Evolutionary conservation across 2,329 filamentous ascomycete genomes (phyloP), one percentile per base, ranked within the genome.

Genomic region (Ramularia endophylla): DNA sequence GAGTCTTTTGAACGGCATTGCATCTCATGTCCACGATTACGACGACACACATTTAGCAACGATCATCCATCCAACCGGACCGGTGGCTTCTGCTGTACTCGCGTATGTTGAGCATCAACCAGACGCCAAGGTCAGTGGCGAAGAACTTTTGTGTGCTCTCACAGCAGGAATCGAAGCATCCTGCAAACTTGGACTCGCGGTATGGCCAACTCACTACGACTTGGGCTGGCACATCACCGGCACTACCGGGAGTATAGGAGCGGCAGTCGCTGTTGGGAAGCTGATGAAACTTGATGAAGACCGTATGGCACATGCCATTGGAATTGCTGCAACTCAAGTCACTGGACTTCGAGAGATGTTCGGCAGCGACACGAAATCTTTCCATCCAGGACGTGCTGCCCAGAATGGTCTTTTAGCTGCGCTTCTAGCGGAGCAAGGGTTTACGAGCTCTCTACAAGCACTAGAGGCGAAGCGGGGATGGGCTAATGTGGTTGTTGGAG

Each of bases 141-240:
- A 60, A 8, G 68, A 74, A 2, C 70, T 78, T 41, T 53, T 77
- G n/a, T 65, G 66, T 1, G 73, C 73, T 0, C 63, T 78, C 11
- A 64, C 72, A 1, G 69, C 67, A 0, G 74, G 73, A 8, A 67
- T 77, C 30, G 74, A 77, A 56, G 65, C 68, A 0, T 68, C 72
- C 47, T 75, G 73, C 49, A 74, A 75, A 55, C 53, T 73, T 4
- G 73, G 73, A 0, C 52, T 75, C 17, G 65, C 69, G 0, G 72
- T 78, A 9, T 76, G 66, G 62, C 73, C 73, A 0, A 61, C 69
- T 30, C 73, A 77, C 54, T 77, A 78, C 53, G 69, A 75, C 54
- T 60, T 72, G 4, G 74, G 74, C 12, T 78, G 74, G 72, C 73
- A 77, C 52, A 76, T 75, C 43, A 75, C 73, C 2, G 69, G 65